Evolutionary conservation across 1,139 yeast genomes (phyloP).

Genomic region (Wickerhamiella infanticola): DNA sequence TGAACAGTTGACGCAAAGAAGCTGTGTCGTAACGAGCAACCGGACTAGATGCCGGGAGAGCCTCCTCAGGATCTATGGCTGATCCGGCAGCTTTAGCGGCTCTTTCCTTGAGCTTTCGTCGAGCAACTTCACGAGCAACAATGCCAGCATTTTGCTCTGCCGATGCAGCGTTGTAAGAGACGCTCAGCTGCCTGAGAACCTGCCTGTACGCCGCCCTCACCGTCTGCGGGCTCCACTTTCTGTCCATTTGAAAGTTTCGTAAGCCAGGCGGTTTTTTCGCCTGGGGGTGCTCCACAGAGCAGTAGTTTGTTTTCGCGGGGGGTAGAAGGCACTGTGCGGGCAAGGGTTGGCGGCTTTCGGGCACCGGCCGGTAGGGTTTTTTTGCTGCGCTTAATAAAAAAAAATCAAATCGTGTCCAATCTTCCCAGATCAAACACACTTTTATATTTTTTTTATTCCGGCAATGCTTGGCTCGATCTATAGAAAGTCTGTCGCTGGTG

Average conservation of each 20-base stretch:
- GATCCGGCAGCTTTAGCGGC: slow-evolving; percentile 2
- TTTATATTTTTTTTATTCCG: no score
- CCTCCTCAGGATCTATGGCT: slow-evolving; percentile 1
- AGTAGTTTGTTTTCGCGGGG: background rate
- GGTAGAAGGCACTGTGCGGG: background rate
- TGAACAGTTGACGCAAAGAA: background rate
- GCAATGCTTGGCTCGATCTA: background rate
- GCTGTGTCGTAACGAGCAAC: background rate
- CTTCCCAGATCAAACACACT: background rate
- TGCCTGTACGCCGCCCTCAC: slow-evolving; percentile 13
- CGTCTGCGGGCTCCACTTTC: background rate
- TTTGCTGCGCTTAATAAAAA: background rate
- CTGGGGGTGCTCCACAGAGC: no score
- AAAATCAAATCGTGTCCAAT: background rate
- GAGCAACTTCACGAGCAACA: slow-evolving; percentile 6
- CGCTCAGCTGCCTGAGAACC: slow-evolving; percentile 21
- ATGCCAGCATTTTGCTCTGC: slow-evolving; percentile 16
- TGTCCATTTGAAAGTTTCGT: background rate
- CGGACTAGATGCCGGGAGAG: background rate
- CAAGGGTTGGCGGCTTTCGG: background rate
- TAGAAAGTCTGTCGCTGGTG: background rate
- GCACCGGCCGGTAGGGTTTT: background rate
- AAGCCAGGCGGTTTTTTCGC: no score
- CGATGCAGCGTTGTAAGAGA: slow-evolving; percentile 20
- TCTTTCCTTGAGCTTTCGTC: slow-evolving; percentile 4